A percentile compares a stretch with the other conserved stretches of the same genome.
These are phyloP conservation scores for Fraxinus nigra DNA, from an alignment of 305 asterid species.

Conservation along the genomic window DNA sequence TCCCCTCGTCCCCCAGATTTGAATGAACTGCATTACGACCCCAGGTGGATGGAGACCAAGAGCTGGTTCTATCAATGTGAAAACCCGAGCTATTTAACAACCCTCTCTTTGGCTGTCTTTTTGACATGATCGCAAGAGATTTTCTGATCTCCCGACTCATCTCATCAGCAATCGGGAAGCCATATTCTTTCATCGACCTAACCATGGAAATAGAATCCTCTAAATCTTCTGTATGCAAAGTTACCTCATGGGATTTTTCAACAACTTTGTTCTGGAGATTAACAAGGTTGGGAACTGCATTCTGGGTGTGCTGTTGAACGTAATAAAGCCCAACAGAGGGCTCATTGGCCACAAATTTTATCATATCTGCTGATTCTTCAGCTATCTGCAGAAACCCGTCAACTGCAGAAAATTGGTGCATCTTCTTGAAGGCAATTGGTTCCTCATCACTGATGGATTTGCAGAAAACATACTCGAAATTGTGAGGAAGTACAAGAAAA, in stretches of 20 bases:
- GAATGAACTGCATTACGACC: constrained; percentile 40
- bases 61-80: constrained; percentile 52
- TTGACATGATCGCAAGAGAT: constrained; percentile 63
- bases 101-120: constrained; percentile 69
- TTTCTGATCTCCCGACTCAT: constrained; percentile 70
- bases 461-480: background rate
- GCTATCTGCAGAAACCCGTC: constrained; percentile 87
- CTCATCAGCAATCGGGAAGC: constrained; percentile 66
- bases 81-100: constrained; percentile 41
- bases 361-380: constrained; percentile 74
- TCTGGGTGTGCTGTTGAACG: constrained; percentile 78
- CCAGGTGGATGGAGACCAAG: constrained; percentile 78
- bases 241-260: constrained; percentile 61
- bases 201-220: constrained; percentile 76
- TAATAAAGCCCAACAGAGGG: constrained; percentile 97
- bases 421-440: constrained; percentile 60
- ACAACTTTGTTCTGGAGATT: constrained; percentile 58
- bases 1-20: constrained; percentile 34
- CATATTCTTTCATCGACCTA: constrained; percentile 83
- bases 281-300: constrained; percentile 71
- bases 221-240: constrained; percentile 72
- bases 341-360: constrained; percentile 83
- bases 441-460: constrained; percentile 69
- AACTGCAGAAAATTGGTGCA: constrained; percentile 73
- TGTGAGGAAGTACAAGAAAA: background rate